Conservation (phyloP, 495 filamentous ascomycete species). For the Xylaria longipes region DNA sequence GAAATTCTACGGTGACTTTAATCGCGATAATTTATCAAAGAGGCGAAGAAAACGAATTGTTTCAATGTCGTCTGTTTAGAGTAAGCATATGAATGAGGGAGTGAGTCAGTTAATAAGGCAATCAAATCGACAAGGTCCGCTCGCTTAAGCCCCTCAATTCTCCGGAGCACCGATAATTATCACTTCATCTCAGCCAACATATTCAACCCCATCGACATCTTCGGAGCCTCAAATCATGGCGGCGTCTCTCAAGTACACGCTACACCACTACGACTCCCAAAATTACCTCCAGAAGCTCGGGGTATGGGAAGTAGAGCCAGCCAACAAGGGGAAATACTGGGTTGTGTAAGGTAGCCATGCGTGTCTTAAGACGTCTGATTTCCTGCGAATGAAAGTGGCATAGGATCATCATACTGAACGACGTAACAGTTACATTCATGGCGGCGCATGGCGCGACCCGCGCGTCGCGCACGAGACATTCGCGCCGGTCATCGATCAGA, state of each 20-base stretch:
- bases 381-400: neutral
- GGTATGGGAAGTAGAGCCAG: conserved; percentile 38
- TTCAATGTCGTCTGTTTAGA: neutral
- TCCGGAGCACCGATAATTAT: neutral
- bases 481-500: conserved; percentile 50
- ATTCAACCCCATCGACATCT: neutral
- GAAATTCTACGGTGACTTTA: neutral
- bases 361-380: neutral
- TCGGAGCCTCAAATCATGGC: conserved; percentile 30
- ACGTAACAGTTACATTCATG: conserved; percentile 73
- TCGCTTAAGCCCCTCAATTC: conserved; percentile 11
- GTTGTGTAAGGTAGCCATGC: conserved; percentile 33
- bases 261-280: conserved; percentile 36
- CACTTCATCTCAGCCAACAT: neutral
- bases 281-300: conserved; percentile 39
- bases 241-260: conserved; percentile 31
- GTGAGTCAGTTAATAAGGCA: neutral
- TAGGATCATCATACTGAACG: neutral
- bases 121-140: neutral
- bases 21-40: neutral
- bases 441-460: conserved; percentile 89
- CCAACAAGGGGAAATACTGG: conserved; percentile 37
- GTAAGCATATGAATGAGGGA: neutral
- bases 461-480: conserved; percentile 59
- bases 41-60: neutral